Conservation (phyloP, 768 basidiomycete genomes). For the Pulveroboletus sp. region DNA sequence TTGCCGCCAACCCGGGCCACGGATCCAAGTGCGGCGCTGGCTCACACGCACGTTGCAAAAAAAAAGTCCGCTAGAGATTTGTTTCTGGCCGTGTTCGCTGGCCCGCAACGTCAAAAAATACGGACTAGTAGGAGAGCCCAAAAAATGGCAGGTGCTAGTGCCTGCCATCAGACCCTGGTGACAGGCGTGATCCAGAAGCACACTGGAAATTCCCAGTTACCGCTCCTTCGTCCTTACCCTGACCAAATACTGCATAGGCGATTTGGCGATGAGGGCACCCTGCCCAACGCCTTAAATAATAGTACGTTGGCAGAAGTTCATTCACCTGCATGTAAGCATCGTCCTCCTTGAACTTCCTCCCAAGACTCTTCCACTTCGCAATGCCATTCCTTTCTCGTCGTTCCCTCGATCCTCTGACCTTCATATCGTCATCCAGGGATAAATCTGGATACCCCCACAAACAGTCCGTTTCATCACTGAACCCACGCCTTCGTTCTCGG, state of each 20-base stretch:
- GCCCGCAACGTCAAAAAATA: no score
- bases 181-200: slow-evolving; percentile 11
- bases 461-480: slow-evolving; percentile 4
- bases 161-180: slow-evolving; percentile 14
- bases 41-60: no score
- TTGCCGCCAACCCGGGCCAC: no score
- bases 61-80: no score
- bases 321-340: slow-evolving; percentile 15
- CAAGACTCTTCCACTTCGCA: not conserved
- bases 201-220: slow-evolving; percentile 4
- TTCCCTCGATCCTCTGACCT: slow-evolving; percentile 20
- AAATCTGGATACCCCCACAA: not conserved
- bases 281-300: no score
- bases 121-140: not conserved
- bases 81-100: no score
- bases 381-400: slow-evolving; percentile 33
- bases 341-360: slow-evolving; percentile 1
- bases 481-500: slow-evolving; percentile 17
- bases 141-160: not conserved
- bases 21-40: no score
- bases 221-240: slow-evolving; percentile 5
- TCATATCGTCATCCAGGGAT: not conserved
- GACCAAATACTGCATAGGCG: slow-evolving; percentile 11
- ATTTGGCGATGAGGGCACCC: slow-evolving; percentile 15
- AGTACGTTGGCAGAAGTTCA: not conserved